Evolutionary conservation across 169 alveolate genomes (phyloP), one percentile per base, ranked within the genome.

Genomic region (Cryptosporidium parvum): DNA sequence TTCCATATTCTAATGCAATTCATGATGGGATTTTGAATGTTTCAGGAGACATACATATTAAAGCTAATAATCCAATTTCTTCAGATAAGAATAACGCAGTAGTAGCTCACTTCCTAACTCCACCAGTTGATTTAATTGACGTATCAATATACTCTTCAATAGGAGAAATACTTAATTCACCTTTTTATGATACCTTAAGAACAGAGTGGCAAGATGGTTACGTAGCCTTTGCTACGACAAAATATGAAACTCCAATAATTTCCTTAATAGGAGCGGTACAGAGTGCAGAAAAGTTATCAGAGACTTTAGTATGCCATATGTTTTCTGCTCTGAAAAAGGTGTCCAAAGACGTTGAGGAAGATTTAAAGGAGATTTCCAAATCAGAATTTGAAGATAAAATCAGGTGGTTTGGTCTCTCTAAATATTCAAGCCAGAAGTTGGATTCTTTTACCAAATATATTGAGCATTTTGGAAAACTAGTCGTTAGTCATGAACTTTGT

Each of bases 141-240:
- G 35, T 53, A 12, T 80, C 89, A 21, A 44, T 80, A 62, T 80
- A 80, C 44, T 80, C 72, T 18, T 37, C 89, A 6, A 37, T 80
- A 1, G 89, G 80, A 21, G 89, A 80, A 42, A 62, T 80, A 29
- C 61, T 67, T 39, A 80, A 65, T 51, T 59, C 75, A 9, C 75
- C 61, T 2, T 80, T 80, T 59, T 80, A 80, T 48, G 89, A 80
- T 62, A 80, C 48, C 21, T 12, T 80, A 8, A 61, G 89, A 39
- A 80, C 89, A 21, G 73, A 59, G n/a, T 80, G 89, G 89, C 89
- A 80, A 18, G 89, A 80, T 80, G 89, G 89, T 7, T 80, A 80
- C 56, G 31, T 80, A 37, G 89, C 89, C n/a, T 80, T 80, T 62
- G 89, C 75, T 45, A 42, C 69, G 18, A 65, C 70, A 33, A 37